A percentile compares a stretch with the other conserved stretches of the same genome.
phyloP scores from a whole-genome alignment of 2,329 filamentous ascomycete species.

The Aureobasidium zeae region DNA sequence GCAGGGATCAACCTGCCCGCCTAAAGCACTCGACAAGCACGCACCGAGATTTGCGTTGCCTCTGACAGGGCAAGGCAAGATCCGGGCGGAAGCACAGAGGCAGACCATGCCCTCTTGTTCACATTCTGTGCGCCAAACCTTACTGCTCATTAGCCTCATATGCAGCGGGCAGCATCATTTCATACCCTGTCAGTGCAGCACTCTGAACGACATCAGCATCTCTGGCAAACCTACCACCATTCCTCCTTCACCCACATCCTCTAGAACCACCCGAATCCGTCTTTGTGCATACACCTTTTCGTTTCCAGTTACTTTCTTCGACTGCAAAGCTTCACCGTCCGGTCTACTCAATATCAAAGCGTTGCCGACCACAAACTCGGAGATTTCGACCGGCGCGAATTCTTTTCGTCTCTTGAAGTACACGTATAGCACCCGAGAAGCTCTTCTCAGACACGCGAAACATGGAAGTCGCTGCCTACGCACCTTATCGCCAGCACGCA shows the following conservation, averaged over 20 bases:
- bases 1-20: slow-evolving; percentile 18
- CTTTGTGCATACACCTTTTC: background rate
- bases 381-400: background rate
- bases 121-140: slow-evolving; percentile 15
- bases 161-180: slow-evolving; percentile 16
- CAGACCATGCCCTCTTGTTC: slow-evolving; percentile 11
- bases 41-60: slow-evolving; percentile 18
- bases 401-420: background rate
- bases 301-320: slow-evolving; percentile 6
- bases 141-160: slow-evolving; percentile 15
- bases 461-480: slow-evolving; percentile 18
- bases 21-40: slow-evolving; percentile 17
- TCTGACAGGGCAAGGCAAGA: too few relatives aligned
- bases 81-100: too few relatives aligned
- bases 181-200: slow-evolving; percentile 16
- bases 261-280: background rate
- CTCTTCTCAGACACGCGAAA: slow-evolving; percentile 1
- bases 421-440: slow-evolving; percentile 3
- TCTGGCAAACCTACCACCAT: slow-evolving; percentile 1
- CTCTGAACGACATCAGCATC: slow-evolving; percentile 5
- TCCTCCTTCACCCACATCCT: slow-evolving; percentile 1
- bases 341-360: too few relatives aligned
- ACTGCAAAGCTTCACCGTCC: slow-evolving; percentile 3
- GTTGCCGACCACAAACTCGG: background rate
- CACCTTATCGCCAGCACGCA: slow-evolving; percentile 15